Conservation (phyloP, 441 rosid species). For the Mallotus repandus region DNA sequence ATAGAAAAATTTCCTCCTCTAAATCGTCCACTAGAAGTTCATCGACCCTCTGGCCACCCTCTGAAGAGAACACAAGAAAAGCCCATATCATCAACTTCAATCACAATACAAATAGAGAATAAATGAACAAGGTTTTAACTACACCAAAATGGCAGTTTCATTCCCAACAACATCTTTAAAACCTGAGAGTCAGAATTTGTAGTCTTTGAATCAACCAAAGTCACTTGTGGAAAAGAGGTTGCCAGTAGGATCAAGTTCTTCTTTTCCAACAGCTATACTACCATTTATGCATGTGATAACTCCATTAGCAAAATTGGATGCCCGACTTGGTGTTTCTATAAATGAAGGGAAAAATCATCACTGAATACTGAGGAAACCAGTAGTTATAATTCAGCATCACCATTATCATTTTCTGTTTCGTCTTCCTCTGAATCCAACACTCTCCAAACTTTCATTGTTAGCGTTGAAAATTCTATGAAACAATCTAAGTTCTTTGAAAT, state of each 20-base stretch:
- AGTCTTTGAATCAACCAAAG: too few relatives aligned
- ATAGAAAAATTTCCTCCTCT: too few relatives aligned
- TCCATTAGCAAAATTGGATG: conserved; percentile 26
- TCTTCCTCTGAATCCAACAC: not conserved
- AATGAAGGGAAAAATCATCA: conserved; percentile 32
- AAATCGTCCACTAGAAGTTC: too few relatives aligned
- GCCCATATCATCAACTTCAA: conserved; percentile 19
- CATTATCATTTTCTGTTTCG: conserved; percentile 5
- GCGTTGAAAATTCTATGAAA: conserved; percentile 19
- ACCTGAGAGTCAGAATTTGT: too few relatives aligned
- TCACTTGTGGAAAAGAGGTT: too few relatives aligned
- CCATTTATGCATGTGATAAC: conserved; percentile 53
- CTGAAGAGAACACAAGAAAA: conserved; percentile 31
- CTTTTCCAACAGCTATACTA: too few relatives aligned
- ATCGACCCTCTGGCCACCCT: too few relatives aligned
- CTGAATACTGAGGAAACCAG: conserved; percentile 39
- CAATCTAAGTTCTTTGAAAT: conserved; percentile 16
- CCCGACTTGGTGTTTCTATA: conserved; percentile 27
- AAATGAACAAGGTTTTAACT: conserved; percentile 34
- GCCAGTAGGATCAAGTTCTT: too few relatives aligned
- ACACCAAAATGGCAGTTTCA: conserved; percentile 22
- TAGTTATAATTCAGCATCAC: conserved; percentile 43
- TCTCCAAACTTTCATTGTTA: conserved; percentile 18
- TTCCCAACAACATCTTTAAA: too few relatives aligned
- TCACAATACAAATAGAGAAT: conserved; percentile 28